phyloP scores from a whole-genome alignment of 371 early-diverging fungal genomes.

The Mortierella sp. region DNA sequence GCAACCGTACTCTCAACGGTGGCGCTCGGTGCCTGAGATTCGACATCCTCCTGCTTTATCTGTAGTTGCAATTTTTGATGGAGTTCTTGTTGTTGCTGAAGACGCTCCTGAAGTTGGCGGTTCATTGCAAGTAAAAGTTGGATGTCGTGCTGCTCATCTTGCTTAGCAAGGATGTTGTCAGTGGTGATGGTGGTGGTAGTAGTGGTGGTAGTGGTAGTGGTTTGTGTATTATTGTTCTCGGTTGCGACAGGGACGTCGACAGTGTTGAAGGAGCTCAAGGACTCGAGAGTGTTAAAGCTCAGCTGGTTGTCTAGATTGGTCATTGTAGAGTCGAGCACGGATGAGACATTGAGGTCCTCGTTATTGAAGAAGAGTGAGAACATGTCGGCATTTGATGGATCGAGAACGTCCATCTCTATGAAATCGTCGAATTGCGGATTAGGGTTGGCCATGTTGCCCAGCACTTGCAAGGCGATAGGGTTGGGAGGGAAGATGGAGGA shows the following conservation, averaged over 20 bases:
- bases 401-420: conserved; percentile 44
- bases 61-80: background rate
- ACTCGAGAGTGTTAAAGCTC: conserved; percentile 5
- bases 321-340: background rate
- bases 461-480: background rate
- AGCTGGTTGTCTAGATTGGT: background rate
- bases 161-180: background rate
- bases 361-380: conserved; percentile 30
- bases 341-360: conserved; percentile 9
- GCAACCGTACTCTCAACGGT: background rate
- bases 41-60: background rate
- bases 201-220: background rate
- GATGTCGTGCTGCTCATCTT: conserved; percentile 18
- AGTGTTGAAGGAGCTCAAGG: background rate
- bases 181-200: background rate
- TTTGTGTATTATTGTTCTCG: background rate
- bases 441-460: conserved; percentile 14
- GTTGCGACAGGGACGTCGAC: background rate
- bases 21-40: background rate
- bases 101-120: conserved; percentile 28
- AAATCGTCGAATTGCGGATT: conserved; percentile 47
- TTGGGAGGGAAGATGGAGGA: too few relatives aligned
- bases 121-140: conserved; percentile 24
- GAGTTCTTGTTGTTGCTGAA: conserved; percentile 10
- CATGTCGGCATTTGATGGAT: conserved; percentile 19